Evolutionary conservation across 306 rosid genomes (phyloP), one percentile per base, ranked within the genome.

Genomic region (Cucurbita pepo): DNA sequence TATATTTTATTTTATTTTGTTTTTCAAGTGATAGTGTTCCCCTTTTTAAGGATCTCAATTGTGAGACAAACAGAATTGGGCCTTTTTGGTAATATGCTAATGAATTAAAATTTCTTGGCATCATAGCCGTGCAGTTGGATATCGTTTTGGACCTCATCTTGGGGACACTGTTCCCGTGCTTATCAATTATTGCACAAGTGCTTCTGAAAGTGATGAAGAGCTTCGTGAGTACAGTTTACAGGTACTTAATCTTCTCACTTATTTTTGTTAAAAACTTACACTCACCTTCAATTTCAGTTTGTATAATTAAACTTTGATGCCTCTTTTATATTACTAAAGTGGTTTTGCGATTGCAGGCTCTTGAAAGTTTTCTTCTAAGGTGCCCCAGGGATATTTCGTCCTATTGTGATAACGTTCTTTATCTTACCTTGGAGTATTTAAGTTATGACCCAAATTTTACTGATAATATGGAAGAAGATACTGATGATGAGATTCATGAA

Each of bases 391-490:
- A 92, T 81, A 92, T 92, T 63, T 88, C 88, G 57, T 78, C 85
- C 16, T 92, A 92, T 75, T 90, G 96, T 81, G 91, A 86, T 81
- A 83, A 88, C 76, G 89, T 91, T 85, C 97, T 89, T 85, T 91
- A 88, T 82, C 90, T 95, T 75, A 87, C 91, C 36, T 79, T 95
- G 77, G 89, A 92, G 77, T 95, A 91, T 83, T 80, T 95, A 41
- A 91, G 97, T 82, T 91, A 95, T 72, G 99, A 95, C 65, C 99
- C 99, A 41, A 95, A 95, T 80, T 95, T 95, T 86, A 95, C 97
- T 36, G 99, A 95, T 86, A 91, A 85, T 81, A 95, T 91, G 99
- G 99, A 95, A 78, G 99, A 95, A 83, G 99, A 95, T 84, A 89
- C 92, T 7, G 97, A 95, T 78, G 91, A 91, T 47, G 99, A 95